A percentile compares a stretch with the other conserved stretches of the same genome.
These are phyloP conservation scores for Stephanodiscus triporus DNA, from an alignment of 108 stramenopile genomes.

Conservation along the genomic window DNA sequence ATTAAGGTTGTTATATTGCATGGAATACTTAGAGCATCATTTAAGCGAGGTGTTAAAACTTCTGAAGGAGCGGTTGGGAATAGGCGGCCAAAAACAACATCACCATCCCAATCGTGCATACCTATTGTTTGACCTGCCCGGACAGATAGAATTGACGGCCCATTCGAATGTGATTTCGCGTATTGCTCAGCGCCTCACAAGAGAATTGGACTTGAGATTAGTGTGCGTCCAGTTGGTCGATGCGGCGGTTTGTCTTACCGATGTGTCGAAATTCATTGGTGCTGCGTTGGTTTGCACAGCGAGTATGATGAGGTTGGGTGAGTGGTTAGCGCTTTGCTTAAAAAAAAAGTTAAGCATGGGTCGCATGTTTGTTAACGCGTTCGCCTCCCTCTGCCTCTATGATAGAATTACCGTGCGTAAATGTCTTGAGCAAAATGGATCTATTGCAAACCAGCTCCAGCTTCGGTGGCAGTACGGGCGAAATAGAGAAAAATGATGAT, in stretches of 20 bases:
- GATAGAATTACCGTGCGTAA: conserved; percentile 93
- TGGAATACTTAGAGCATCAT: conserved; percentile 93
- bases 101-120: conserved; percentile 51
- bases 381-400: neutral
- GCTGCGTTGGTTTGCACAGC: conserved; percentile 90
- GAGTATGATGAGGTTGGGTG: conserved; percentile 89
- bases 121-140: conserved; percentile 95
- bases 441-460: conserved; percentile 50
- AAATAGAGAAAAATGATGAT: conserved; percentile 6
- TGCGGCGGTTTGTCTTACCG: conserved; percentile 87
- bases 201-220: conserved; percentile 86
- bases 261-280: conserved; percentile 91
- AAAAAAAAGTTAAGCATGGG: neutral
- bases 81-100: conserved; percentile 1
- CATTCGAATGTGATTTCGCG: conserved; percentile 78
- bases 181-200: conserved; percentile 68
- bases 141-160: conserved; percentile 97
- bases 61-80: conserved; percentile 43
- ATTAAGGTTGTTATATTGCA: conserved; percentile 81
- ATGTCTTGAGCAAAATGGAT: conserved; percentile 96
- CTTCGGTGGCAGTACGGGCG: neutral
- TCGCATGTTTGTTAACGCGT: conserved; percentile 13
- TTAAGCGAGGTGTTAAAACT: conserved; percentile 59
- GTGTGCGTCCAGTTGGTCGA: conserved; percentile 95
- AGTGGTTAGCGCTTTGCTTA: neutral